Evolutionary conservation across 257 asterid species (phyloP), one percentile per base, ranked within the genome.

Genomic region (Euphrasia confusa): DNA sequence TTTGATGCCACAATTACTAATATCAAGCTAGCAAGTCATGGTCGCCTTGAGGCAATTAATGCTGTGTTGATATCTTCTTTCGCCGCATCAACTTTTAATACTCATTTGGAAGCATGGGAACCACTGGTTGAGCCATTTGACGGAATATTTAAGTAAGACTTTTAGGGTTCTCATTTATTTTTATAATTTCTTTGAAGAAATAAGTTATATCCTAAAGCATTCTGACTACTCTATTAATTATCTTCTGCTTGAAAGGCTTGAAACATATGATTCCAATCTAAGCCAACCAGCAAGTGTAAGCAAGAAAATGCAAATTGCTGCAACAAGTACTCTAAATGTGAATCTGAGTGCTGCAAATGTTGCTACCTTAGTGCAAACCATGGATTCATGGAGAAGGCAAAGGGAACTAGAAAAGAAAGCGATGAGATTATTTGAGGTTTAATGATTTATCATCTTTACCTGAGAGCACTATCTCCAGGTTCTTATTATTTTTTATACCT

Each of bases 81-180:
- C 64, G 97, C 97, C 26, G 97, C 95, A 12, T 92, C 99, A 76
- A 89, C 94, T 53, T 92, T 92, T 77, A 92, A 92, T 71, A 71
- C 83, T 57, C 85, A 84, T 55, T 79, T 92, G 64, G 99, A 92
- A 78, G 96, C 97, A 24, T 92, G 99, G 99, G 99, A 92, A 72
- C 99, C 99, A 66, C 88, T 89, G 57, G 82, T 92, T 68, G 99
- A 92, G 86, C 96, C 99, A 61, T 92, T 92, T 79, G 97, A 92
- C 54, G 99, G 99, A 65, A 92, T 87, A 72, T 89, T 89, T 74
- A 92, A 89, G 99, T 92, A 82, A 78, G 81, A 66, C 33, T 13
- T 47, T 35, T 73, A 7, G 37, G 37, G 58, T 53, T 56, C 47
- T 59, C 66, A 44, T 44, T 14, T 61, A 5, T 2, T 49, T 65